Evolutionary conservation across 2,329 filamentous ascomycete genomes (phyloP), one percentile per base, ranked within the genome.

Genomic region (Curvularia verruculosa): DNA sequence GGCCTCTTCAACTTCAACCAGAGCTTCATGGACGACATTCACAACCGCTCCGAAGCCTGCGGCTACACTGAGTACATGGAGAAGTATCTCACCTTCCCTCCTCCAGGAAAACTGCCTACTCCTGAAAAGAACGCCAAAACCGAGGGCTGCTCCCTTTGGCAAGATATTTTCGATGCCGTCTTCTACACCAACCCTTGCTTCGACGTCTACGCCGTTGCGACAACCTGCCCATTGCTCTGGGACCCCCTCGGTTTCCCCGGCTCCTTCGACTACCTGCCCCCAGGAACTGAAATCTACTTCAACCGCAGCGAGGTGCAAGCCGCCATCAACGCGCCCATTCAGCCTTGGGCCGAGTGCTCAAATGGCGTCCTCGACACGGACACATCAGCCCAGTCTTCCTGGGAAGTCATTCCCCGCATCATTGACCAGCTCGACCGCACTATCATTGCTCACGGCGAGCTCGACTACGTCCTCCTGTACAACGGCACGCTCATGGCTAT

Each of bases 391-490:
- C 85, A 82, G 23, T 84, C 84, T 1, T 82, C 75, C 56, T 81
- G 84, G 68, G 82, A 77, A 43, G 85, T 85, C 0, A 81, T 94
- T 0, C 89, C 89, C 0, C 79, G 85, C 36, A 86, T 94, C 34
- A 91, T 94, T 61, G 90, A 94, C 67, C 80, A 81, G 29, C 90
- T 89, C 1, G 82, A 89, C 45, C 87, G 70, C 60, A 90, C 91
- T 8, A 82, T 95, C 64, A 86, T 95, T 67, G 88, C 82, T 2
- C 89, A 93, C 68, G 91, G 89, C 10, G 78, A 84, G 47, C 82
- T 89, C 10, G 91, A 92, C 76, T 89, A 83, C 69, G 82, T 90
- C 58, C 81, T 91, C 9, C 79, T 88, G 23, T 80, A 82, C 67
- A 89, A 90, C 71, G 90, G 89, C 15, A 89, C 89, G 0, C 80